Conservation (phyloP, 306 rosid genomes). For the Inga laurina region DNA sequence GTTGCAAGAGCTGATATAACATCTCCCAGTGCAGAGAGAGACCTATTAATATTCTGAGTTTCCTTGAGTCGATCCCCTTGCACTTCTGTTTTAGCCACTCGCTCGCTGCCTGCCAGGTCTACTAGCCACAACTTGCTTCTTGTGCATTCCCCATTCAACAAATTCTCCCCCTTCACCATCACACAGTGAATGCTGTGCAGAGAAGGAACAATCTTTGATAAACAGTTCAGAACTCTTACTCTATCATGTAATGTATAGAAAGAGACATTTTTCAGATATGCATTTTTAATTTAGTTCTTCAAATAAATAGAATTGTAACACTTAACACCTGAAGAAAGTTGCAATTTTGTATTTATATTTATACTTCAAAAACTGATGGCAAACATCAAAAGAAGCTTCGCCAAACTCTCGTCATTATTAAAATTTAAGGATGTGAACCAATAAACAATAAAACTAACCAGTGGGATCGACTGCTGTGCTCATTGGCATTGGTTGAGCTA, state of each 20-base stretch:
- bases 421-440: not conserved
- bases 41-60: conserved; percentile 92
- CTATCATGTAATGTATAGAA: not conserved
- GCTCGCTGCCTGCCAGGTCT: conserved; percentile 97
- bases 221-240: conserved; percentile 38
- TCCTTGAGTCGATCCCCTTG: conserved; percentile 96
- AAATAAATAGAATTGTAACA: not conserved
- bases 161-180: conserved; percentile 95
- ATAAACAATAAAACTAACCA: conserved; percentile 54
- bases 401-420: not conserved
- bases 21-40: conserved; percentile 97
- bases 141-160: conserved; percentile 86
- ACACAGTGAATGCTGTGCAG: conserved; percentile 86
- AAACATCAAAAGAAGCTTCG: not conserved
- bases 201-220: conserved; percentile 27
- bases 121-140: conserved; percentile 96
- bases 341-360: not conserved
- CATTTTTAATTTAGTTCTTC: not conserved
- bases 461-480: conserved; percentile 97
- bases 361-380: not conserved
- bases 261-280: not conserved
- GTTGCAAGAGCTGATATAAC: conserved; percentile 96
- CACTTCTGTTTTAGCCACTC: conserved; percentile 92
- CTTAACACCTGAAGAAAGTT: not conserved
- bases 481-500: conserved; percentile 91